These are phyloP conservation scores for Penicillium sp. DNA, from an alignment of 2,329 filamentous ascomycete genomes.

Conservation along the genomic window DNA sequence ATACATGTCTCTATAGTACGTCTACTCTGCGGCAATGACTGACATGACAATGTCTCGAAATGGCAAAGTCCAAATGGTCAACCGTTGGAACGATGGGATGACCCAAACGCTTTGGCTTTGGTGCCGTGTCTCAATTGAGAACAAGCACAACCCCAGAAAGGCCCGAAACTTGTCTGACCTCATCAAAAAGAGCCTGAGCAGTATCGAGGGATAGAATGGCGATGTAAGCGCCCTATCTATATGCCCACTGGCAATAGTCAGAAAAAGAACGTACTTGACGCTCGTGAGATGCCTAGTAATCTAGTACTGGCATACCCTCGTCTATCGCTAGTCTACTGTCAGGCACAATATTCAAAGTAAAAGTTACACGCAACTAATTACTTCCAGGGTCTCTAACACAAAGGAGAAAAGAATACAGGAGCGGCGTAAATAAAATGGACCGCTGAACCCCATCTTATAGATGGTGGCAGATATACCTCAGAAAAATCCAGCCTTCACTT, in stretches of 20 bases:
- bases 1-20: not conserved
- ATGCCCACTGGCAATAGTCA: too few relatives aligned
- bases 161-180: not conserved
- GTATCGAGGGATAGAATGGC: too few relatives aligned
- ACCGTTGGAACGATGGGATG: not conserved
- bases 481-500: constrained; percentile 16
- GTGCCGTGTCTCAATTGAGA: not conserved
- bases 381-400: constrained; percentile 41
- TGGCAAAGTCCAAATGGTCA: not conserved
- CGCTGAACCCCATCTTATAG: constrained; percentile 24
- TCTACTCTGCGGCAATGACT: not conserved
- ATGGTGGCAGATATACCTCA: constrained; percentile 25
- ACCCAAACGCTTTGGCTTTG: not conserved
- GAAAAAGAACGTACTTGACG: too few relatives aligned
- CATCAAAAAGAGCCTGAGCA: not conserved
- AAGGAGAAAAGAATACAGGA: constrained; percentile 35
- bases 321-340: not conserved
- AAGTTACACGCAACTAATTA: constrained; percentile 40
- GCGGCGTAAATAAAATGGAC: constrained; percentile 26
- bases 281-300: too few relatives aligned
- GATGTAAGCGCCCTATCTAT: too few relatives aligned
- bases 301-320: too few relatives aligned
- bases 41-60: not conserved
- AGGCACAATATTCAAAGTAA: constrained; percentile 15
- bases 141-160: not conserved